These are phyloP conservation scores for Macadamia tetraphylla DNA, from an alignment of 164 flowering plant species.

Conservation along the genomic window DNA sequence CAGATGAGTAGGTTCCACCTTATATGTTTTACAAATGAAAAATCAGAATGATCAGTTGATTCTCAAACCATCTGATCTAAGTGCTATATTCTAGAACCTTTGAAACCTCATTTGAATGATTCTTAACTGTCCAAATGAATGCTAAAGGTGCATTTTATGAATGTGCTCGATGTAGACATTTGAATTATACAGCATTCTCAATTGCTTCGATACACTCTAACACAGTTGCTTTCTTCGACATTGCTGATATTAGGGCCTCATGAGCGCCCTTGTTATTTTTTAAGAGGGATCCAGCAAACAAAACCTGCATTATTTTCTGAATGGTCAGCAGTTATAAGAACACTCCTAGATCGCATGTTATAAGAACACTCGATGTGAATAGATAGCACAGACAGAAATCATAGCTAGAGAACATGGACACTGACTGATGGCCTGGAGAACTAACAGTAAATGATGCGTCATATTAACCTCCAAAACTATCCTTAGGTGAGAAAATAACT, in stretches of 20 bases:
- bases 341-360: not conserved
- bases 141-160: no score
- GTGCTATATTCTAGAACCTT: no score
- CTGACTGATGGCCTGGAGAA: no score
- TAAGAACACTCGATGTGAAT: not conserved
- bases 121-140: no score
- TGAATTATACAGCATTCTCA: conserved; percentile 46
- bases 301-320: conserved; percentile 45
- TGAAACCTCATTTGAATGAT: no score
- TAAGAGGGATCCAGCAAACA: conserved; percentile 69
- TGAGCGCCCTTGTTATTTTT: conserved; percentile 61
- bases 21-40: no score
- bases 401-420: not conserved
- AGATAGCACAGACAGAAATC: not conserved
- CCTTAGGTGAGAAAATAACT: no score
- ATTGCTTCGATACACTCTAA: conserved; percentile 81
- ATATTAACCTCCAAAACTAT: no score
- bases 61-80: no score
- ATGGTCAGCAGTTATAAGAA: not conserved
- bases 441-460: no score
- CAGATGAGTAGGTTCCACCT: no score
- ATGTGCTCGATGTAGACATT: not conserved
- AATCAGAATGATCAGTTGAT: no score
- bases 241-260: conserved; percentile 67
- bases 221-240: conserved; percentile 70